Evolutionary conservation across 139 green algal genomes (phyloP).

Genomic region (Ettlia oleoabundans): DNA sequence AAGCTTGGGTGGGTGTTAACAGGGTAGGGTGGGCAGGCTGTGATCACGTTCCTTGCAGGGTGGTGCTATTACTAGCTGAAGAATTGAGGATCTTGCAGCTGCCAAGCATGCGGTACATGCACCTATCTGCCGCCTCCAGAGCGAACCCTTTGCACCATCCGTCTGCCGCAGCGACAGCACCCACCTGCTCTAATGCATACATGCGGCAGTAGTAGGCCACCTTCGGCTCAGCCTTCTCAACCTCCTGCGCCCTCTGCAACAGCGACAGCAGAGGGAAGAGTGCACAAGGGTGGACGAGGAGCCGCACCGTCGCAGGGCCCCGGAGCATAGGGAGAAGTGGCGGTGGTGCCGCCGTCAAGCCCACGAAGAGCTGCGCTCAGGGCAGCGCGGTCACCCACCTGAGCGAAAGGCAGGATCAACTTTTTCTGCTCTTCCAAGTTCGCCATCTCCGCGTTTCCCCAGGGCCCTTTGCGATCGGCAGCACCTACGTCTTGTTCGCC

Average conservation of each 20-base stretch:
- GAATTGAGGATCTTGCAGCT: too few species aligned
- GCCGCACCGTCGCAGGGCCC: neutral
- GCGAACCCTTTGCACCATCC: too few species aligned
- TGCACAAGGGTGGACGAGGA: neutral
- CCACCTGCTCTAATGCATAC: slow-evolving; percentile 77
- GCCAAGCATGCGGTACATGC: too few species aligned
- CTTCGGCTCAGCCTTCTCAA: slow-evolving; percentile 68
- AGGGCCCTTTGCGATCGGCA: neutral
- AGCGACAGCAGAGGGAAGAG: neutral
- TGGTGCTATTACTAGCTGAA: too few species aligned
- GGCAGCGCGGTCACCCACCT: slow-evolving; percentile 48
- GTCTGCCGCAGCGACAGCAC: slow-evolving; percentile 13
- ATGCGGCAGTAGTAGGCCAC: slow-evolving; percentile 84
- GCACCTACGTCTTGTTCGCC: slow-evolving; percentile 12
- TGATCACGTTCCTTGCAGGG: too few species aligned
- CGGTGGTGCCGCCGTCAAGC: too few species aligned
- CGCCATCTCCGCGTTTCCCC: slow-evolving; percentile 18
- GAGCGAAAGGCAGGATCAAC: slow-evolving; percentile 70
- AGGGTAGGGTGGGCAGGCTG: too few species aligned
- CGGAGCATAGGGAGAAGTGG: too few species aligned
- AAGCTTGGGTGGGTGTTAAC: too few species aligned
- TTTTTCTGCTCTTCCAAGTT: slow-evolving; percentile 81
- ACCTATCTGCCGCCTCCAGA: too few species aligned
- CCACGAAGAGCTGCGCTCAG: neutral
- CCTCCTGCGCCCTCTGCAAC: slow-evolving; percentile 40